Evolutionary conservation across 345 rosid species (phyloP), one percentile per base, ranked within the genome.

Genomic region (Corchorus capsularis): DNA sequence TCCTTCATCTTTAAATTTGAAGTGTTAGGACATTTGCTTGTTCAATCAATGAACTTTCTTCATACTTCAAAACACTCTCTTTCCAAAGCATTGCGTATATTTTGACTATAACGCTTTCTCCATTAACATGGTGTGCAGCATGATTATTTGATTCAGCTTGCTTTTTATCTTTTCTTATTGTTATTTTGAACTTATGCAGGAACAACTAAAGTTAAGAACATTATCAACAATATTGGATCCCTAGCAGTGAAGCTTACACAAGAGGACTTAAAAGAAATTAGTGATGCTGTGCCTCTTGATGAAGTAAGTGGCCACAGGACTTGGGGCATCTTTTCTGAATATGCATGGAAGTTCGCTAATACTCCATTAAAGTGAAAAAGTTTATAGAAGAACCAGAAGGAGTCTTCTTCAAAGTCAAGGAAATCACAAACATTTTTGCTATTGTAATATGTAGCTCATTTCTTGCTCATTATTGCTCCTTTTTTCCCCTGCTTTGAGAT

Each of bases 141-240:
- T 55, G 19, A 55, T 55, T 20, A 15, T 4, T 37, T 16, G 39
- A 46, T 47, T 55, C 47, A 43, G 20, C 57, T 46, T 43, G 8
- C n/a, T n/a, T 54, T 54, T 3, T 17, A 52, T 11, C 19, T 3
- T 55, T 16, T 17, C n/a, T 16, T 0, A 7, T 8, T 5, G 1
- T 34, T 41, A 7, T 7, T 62, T 72, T 6, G 34, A 15, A 14
- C 32, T 46, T 17, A 53, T 70, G 15, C 81, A 85, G 90, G 90
- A 74, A 84, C 90, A 67, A 87, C 85, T 8, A 89, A 85, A 47
- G 63, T 72, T 2, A 77, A 81, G 81, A 85, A 85, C 62, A 81
- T 89, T 8, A 69, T 74, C 4, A 67, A 80, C 76, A 89, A 87
- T 56, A 79, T 87, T 41, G 72, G 83, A 17, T 81, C 89, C n/a